Percentiles rank a stretch among this genome's conserved stretches.
Conservation (phyloP, 176 grass and related monocot species). For the Carex littledalei region DNA sequence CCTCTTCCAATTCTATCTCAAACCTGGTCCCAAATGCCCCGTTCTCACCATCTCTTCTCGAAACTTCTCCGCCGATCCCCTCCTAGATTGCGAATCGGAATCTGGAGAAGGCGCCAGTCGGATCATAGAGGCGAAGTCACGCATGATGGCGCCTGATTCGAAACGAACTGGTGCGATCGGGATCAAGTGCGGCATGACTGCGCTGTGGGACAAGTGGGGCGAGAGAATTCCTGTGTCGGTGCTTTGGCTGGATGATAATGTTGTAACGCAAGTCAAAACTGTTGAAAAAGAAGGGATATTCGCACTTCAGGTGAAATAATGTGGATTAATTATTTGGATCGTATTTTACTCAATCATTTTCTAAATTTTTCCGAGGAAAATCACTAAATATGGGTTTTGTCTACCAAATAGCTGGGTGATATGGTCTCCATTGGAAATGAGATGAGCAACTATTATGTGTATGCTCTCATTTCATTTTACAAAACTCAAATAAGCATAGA, state of each 20-base stretch:
- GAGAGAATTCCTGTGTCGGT: constrained; percentile 80
- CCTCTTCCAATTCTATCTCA: constrained; percentile 34
- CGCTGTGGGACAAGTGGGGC: constrained; percentile 97
- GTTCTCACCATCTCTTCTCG: constrained; percentile 44
- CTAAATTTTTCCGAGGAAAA: background rate
- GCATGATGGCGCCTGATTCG: constrained; percentile 53
- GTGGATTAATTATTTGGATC: background rate
- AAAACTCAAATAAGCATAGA: background rate
- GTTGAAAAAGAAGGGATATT: constrained; percentile 76
- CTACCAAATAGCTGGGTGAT: background rate
- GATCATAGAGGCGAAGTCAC: constrained; percentile 58
- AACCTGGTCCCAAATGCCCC: constrained; percentile 5
- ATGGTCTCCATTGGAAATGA: background rate
- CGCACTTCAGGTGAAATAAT: constrained; percentile 66
- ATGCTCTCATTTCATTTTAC: background rate
- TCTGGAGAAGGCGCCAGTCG: constrained; percentile 19
- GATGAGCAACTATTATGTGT: background rate
- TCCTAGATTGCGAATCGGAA: constrained; percentile 21
- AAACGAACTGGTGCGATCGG: constrained; percentile 74
- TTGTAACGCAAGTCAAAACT: constrained; percentile 96
- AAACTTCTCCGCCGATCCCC: constrained; percentile 36
- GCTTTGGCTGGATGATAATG: constrained; percentile 92
- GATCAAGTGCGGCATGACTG: constrained; percentile 95
- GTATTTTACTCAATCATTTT: background rate
- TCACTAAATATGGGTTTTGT: background rate